A percentile compares a stretch with the other conserved stretches of the same genome.
These are phyloP conservation scores for Coniferiporia sulphurascens DNA, from an alignment of 1,284 basidiomycete genomes.

Conservation along the genomic window DNA sequence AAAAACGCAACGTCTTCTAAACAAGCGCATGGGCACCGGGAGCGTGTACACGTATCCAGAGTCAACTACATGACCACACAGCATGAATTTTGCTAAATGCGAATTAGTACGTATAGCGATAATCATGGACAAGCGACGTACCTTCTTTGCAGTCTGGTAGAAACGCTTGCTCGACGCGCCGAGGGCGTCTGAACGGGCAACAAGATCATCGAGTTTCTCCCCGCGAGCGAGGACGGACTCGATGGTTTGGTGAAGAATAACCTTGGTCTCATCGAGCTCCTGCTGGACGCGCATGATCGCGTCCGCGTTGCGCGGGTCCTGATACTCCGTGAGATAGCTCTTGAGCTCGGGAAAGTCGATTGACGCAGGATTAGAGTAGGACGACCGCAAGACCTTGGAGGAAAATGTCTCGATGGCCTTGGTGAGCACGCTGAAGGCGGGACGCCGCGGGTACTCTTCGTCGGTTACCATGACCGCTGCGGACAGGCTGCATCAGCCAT, in stretches of 20 bases:
- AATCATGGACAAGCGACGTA: constrained; percentile 30
- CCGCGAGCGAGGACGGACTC: constrained; percentile 95
- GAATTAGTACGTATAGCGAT: constrained; percentile 6
- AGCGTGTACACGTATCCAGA: background rate
- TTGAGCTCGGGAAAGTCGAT: constrained; percentile 73
- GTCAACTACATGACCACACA: constrained; percentile 41
- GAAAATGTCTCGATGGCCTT: constrained; percentile 95
- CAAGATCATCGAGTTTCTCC: constrained; percentile 96
- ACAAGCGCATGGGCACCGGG: background rate
- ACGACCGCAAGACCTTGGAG: constrained; percentile 68
- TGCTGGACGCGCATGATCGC: constrained; percentile 98
- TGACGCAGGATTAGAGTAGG: constrained; percentile 55
- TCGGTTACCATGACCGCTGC: constrained; percentile 91
- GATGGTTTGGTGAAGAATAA: constrained; percentile 98
- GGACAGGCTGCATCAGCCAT: constrained; percentile 7
- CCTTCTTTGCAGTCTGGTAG: constrained; percentile 92
- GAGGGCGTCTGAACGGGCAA: constrained; percentile 90
- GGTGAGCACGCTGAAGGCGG: constrained; percentile 92
- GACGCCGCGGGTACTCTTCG: constrained; percentile 93
- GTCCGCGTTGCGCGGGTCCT: constrained; percentile 97
- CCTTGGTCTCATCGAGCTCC: constrained; percentile 99
- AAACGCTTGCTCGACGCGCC: constrained; percentile 94
- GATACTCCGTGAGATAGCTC: constrained; percentile 88
- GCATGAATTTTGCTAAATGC: constrained; percentile 62
- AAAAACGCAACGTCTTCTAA: background rate